These are phyloP conservation scores for Penstemon davidsonii DNA, from an alignment of 257 asterid genomes.

Conservation along the genomic window DNA sequence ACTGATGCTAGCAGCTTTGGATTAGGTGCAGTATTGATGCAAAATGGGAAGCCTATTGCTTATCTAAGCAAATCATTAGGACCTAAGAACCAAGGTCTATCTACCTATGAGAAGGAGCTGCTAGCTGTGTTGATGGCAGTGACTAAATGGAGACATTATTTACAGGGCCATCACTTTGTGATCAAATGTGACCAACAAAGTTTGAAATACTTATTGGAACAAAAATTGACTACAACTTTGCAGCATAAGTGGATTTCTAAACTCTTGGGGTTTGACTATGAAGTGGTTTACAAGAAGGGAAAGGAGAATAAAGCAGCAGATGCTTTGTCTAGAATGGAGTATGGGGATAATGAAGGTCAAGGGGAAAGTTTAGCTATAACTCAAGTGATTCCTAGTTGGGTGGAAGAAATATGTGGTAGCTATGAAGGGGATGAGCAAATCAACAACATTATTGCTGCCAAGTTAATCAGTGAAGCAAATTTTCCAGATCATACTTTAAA, in stretches of 20 bases:
- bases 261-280: no score
- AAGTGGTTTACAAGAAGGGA: no score
- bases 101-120: background rate
- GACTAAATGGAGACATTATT: background rate
- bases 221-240: background rate
- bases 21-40: no score
- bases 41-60: no score
- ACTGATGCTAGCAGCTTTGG: no score
- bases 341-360: background rate
- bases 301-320: no score
- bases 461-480: background rate
- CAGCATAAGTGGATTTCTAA: background rate
- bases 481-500: background rate
- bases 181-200: background rate
- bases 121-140: background rate
- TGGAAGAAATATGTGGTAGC: no score
- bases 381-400: background rate
- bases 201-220: conserved; percentile 6
- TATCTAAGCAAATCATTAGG: no score
- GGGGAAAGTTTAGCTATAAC: background rate
- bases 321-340: background rate
- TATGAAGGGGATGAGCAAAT: background rate
- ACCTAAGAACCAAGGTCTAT: no score
- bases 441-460: background rate
- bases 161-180: background rate